These are phyloP conservation scores for Picochlorum sp. DNA, from an alignment of 139 green algal genomes.

Conservation along the genomic window DNA sequence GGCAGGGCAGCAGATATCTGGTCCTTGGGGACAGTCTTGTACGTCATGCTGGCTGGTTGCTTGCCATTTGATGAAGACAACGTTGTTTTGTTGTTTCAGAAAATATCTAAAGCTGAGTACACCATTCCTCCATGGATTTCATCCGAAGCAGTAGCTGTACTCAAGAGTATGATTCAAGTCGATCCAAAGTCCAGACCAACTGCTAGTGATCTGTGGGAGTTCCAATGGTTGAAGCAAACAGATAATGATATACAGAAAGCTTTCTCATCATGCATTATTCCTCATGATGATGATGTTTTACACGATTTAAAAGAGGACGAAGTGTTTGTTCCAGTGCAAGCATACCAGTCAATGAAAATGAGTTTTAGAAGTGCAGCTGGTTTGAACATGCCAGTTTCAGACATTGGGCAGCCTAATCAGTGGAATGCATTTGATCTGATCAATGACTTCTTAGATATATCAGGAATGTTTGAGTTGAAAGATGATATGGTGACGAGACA, in stretches of 20 bases:
- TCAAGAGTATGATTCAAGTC: constrained; percentile 23
- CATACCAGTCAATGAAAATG: not conserved
- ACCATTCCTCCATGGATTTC: constrained; percentile 26
- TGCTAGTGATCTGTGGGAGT: constrained; percentile 19
- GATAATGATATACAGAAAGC: too few relatives aligned
- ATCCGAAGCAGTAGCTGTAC: constrained; percentile 2
- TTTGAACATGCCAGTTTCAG: not conserved
- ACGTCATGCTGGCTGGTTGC: constrained; percentile 29
- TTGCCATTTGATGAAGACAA: constrained; percentile 46
- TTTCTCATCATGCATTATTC: too few relatives aligned
- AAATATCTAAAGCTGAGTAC: constrained; percentile 29
- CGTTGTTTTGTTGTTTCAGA: constrained; percentile 22
- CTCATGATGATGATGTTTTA: too few relatives aligned
- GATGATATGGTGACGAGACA: constrained; percentile 21
- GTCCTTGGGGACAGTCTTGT: constrained; percentile 44
- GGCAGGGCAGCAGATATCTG: constrained; percentile 45
- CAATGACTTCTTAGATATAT: constrained; percentile 34
- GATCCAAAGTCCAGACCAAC: constrained; percentile 8
- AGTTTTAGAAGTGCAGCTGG: not conserved
- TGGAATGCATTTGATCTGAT: constrained; percentile 44
- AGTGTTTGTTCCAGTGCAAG: not conserved
- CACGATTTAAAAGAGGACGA: not conserved
- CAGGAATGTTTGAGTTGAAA: constrained; percentile 28
- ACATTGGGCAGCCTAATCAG: not conserved
- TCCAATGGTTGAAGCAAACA: too few relatives aligned